A percentile compares a stretch with the other conserved stretches of the same genome.
These are phyloP conservation scores for Eucalyptus viminalis DNA, from an alignment of 345 rosid species.

Conservation along the genomic window DNA sequence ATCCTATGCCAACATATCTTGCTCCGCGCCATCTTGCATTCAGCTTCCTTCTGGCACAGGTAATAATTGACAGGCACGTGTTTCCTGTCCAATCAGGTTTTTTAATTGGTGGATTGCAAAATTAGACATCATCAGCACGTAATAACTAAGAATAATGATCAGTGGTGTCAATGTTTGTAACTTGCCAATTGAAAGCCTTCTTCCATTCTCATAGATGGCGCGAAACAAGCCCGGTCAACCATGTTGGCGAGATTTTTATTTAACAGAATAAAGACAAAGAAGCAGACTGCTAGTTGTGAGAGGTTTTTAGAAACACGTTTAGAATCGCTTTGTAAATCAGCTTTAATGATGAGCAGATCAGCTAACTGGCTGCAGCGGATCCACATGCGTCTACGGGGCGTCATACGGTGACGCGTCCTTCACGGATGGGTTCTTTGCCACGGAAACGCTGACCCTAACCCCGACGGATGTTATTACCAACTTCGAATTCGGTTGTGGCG, in stretches of 20 bases:
- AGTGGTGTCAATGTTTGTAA: not conserved
- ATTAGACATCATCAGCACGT: not conserved
- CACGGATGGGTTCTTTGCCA: no score
- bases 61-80: not conserved
- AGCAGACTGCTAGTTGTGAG: not conserved
- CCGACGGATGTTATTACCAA: not conserved
- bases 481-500: conserved; percentile 10
- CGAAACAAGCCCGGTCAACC: no score
- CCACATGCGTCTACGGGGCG: not conserved
- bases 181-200: not conserved
- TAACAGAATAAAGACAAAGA: not conserved
- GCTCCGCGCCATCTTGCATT: not conserved
- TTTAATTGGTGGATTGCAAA: not conserved
- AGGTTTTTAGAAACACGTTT: not conserved
- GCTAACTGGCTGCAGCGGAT: no score
- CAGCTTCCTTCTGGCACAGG: not conserved
- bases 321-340: not conserved
- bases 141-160: no score
- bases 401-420: no score
- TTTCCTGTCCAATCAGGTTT: not conserved
- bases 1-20: not conserved
- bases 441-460: not conserved
- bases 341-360: not conserved
- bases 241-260: not conserved
- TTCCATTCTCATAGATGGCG: no score